Evolutionary conservation across 129 eudicot genomes (phyloP), one percentile per base, ranked within the genome.

Genomic region (Centella asiatica): DNA sequence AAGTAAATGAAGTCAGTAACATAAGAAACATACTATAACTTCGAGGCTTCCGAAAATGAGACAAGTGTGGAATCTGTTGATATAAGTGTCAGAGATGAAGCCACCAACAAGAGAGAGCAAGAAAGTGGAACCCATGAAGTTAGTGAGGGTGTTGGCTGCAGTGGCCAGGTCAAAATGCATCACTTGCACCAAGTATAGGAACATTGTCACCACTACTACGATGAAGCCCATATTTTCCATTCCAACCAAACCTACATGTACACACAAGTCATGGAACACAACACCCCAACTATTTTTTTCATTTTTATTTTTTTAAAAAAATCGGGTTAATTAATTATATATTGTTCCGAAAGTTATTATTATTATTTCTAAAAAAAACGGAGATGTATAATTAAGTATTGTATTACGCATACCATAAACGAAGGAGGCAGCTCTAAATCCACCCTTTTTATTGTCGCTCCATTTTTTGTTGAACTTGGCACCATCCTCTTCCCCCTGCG

Each of bases 141-240:
- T 87, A 7, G 95, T 87, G 28, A 87, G 78, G 8, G 95, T 83
- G 74, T 87, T 87, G 34, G 95, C 95, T n/a, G 95, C 64, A 3
- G 65, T 80, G 1, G 92, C 62, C 11, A 83, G 72, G 53, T 83
- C 73, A 19, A 80, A 87, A 28, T 64, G 69, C 80, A 87, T 53
- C 58, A 70, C 67, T 14, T 15, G 20, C 33, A 65, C 49, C 80
- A 87, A 87, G 75, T 87, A 87, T 20, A 81, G 76, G 65, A 87
- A 82, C 72, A 87, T 53, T 66, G 83, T 87, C 68, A 81, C 79
- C 53, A 74, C 61, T 27, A 59, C 68, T 11, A 90, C 85, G 5
- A 87, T 76, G 36, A 87, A 84, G 5, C 88, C 92, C 80, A 84
- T 83, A 73, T 76, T 81, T 45, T 87, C 95, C 69, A 87, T 55